phyloP scores from a whole-genome alignment of 2,329 filamentous ascomycete species.

The Aspergillus sp. region DNA sequence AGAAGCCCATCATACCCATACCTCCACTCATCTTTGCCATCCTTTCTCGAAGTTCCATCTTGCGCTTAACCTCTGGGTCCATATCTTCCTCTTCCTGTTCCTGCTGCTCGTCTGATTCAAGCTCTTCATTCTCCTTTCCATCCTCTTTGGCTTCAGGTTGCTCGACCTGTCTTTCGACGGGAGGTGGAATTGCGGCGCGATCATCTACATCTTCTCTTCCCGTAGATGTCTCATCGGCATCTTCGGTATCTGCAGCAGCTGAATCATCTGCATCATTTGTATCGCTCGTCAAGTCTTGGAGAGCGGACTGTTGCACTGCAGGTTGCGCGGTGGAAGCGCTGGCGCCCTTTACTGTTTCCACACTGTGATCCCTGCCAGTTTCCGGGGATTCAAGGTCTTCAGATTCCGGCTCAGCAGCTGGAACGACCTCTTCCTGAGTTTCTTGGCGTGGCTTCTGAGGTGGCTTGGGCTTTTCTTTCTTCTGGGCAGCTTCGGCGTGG shows the following conservation, averaged over 20 bases:
- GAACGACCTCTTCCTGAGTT: conserved; percentile 33
- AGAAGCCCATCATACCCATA: conserved; percentile 96
- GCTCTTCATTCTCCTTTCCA: conserved; percentile 20
- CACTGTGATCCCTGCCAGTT: conserved; percentile 35
- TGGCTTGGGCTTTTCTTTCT: conserved; percentile 85
- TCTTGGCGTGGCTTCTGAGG: conserved; percentile 65
- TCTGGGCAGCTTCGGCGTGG: conserved; percentile 73
- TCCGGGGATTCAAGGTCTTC: conserved; percentile 34
- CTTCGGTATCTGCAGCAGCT: conserved; percentile 62
- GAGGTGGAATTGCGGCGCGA: conserved; percentile 25
- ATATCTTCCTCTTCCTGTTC: conserved; percentile 82
- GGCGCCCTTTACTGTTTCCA: conserved; percentile 32
- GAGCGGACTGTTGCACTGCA: conserved; percentile 38
- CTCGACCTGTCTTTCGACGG: conserved; percentile 1
- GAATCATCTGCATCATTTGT: conserved; percentile 67
- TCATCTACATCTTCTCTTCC: conserved; percentile 76
- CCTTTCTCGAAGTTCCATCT: conserved; percentile 83
- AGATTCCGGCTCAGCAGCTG: conserved; percentile 26
- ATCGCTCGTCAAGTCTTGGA: conserved; percentile 59
- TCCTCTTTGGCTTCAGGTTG: conserved; percentile 36
- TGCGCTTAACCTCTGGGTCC: conserved; percentile 81
- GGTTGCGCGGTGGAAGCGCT: conserved; percentile 36
- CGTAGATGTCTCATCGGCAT: conserved; percentile 61
- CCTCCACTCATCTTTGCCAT: conserved; percentile 99
- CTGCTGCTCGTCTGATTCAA: conserved; percentile 45